These are phyloP conservation scores for Pseudogymnoascus verrucosus DNA, from an alignment of 2,329 filamentous ascomycete species.

Conservation along the genomic window DNA sequence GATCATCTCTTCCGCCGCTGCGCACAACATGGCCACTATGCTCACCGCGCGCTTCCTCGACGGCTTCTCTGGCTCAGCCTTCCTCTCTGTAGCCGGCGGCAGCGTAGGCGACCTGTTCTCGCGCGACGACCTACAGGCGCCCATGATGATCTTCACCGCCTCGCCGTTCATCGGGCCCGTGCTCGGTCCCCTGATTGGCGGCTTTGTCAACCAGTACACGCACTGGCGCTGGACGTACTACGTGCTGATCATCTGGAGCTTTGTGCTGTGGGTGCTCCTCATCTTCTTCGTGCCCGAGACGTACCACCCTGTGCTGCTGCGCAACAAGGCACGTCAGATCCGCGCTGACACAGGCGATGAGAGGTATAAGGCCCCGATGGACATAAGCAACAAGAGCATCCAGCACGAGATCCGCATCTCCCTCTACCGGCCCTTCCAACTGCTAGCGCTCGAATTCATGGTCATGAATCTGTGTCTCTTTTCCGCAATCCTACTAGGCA, in stretches of 20 bases:
- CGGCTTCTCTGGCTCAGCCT: conserved; percentile 61
- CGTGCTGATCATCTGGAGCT: conserved; percentile 73
- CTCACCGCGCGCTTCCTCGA: conserved; percentile 70
- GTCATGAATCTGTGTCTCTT: conserved; percentile 73
- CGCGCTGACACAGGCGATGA: conserved; percentile 71
- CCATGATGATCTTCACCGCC: conserved; percentile 75
- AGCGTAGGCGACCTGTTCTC: conserved; percentile 77
- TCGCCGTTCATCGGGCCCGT: conserved; percentile 56
- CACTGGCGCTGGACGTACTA: conserved; percentile 82
- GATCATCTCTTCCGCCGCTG: conserved; percentile 73
- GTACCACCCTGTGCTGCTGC: conserved; percentile 68
- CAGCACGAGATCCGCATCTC: conserved; percentile 49
- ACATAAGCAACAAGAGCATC: conserved; percentile 64
- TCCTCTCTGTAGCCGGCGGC: conserved; percentile 69
- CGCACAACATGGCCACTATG: conserved; percentile 72
- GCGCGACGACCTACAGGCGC: conserved; percentile 59
- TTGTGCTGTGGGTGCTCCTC: conserved; percentile 55
- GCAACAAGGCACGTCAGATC: conserved; percentile 60
- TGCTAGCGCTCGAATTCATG: conserved; percentile 79
- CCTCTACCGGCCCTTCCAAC: conserved; percentile 58
- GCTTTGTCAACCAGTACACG: conserved; percentile 72
- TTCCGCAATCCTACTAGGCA: conserved; percentile 76
- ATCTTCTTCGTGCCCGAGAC: conserved; percentile 76
- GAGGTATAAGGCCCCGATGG: conserved; percentile 68
- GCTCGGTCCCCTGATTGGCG: conserved; percentile 56